Conservation (phyloP, 768 basidiomycete genomes). For the Cystobasidium ongulense region DNA sequence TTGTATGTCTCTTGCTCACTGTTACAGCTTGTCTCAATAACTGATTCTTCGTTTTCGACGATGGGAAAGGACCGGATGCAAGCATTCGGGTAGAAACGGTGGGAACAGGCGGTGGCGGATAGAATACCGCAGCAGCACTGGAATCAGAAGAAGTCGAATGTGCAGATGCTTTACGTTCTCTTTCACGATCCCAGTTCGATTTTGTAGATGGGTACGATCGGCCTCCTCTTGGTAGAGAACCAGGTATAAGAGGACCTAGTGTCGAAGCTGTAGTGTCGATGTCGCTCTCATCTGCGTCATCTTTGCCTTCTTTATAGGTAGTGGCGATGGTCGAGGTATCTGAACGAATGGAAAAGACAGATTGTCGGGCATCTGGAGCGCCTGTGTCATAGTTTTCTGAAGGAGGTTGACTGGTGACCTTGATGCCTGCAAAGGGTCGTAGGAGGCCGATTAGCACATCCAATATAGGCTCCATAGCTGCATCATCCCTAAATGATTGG, state of each 20-base stretch:
- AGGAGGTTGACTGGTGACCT: background rate
- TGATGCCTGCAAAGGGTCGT: background rate
- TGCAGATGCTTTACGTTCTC: slow-evolving; percentile 7
- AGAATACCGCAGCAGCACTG: background rate
- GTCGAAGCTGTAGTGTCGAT: background rate
- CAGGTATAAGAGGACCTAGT: background rate
- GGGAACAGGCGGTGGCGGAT: background rate
- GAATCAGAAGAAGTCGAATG: slow-evolving; percentile 7
- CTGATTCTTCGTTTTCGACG: background rate
- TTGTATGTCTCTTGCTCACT: background rate
- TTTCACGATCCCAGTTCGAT: background rate
- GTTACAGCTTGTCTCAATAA: background rate
- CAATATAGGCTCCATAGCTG: no score
- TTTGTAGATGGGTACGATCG: background rate
- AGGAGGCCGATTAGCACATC: no score
- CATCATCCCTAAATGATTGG: no score
- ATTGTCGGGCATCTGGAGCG: background rate
- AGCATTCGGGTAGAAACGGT: background rate
- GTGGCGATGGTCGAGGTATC: background rate
- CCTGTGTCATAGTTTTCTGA: background rate
- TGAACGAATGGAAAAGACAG: background rate
- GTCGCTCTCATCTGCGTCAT: background rate
- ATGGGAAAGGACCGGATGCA: background rate
- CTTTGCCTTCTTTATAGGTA: slow-evolving; percentile 3
- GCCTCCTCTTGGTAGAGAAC: background rate